Evolutionary conservation across 2,329 filamentous ascomycete species (phyloP), one percentile per base, ranked within the genome.

Genomic region (Phyllosticta citribraziliensis): DNA sequence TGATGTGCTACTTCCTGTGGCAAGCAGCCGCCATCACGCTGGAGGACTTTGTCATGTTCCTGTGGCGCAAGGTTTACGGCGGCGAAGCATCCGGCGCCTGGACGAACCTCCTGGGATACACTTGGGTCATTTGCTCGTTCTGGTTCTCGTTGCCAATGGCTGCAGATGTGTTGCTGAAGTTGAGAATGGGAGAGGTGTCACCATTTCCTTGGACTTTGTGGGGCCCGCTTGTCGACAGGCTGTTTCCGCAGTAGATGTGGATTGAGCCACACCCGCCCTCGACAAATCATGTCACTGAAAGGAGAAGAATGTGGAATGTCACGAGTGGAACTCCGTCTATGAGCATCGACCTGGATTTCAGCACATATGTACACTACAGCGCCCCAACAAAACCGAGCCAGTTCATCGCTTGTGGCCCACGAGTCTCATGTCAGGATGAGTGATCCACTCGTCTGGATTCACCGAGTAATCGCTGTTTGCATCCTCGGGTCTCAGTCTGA

Each of bases 1-100:
- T 65, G n/a, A 47, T 63, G 12, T 51, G 47, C n/a, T 66, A 63
- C 51, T 66, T 66, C 56, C 25, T 65, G 3, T 66, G 62, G 62
- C 62, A 66, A 27, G 62, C 62, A 5, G 14, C 40, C 6, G 63
- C 61, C 9, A 66, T 65, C 30, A 64, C 65, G 8, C 14, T 60
- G 10, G 65, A 66, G 53, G 64, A 66, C 52, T 61, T 65, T 27
- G 52, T 61, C 2, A 55, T 57, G 50, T 61, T 57, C 51, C 2
- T 59, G 12, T 64, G 56, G 56, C 22, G 52, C n/a, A 40, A 63
- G n/a, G 0, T 33, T 2, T 57, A 51, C 10, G 33, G 40, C 47
- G 14, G 51, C 11, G 5, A 24, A 1, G 3, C 27, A 30, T 30
- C 27, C 8, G 27, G 27, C 27, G 27, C 27, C 9, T 30, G 3